phyloP scores from a whole-genome alignment of 1,139 yeast species.

The Suhomyces bolitotheri region DNA sequence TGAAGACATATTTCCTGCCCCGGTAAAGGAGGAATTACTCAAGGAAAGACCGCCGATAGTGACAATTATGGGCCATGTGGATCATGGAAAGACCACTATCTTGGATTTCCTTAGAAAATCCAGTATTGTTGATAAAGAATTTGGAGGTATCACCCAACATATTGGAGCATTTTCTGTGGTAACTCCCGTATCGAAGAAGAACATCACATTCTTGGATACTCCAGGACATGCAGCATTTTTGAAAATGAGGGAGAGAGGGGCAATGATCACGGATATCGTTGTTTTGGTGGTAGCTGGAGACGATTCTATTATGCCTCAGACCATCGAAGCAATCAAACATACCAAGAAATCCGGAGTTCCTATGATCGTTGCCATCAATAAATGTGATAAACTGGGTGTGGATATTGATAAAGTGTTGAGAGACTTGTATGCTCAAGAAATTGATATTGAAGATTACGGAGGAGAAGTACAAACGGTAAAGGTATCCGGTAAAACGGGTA shows the following conservation, averaged over 20 bases:
- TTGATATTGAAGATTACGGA: conserved; percentile 90
- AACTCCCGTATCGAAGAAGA: conserved; percentile 70
- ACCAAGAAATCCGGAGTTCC: conserved; percentile 84
- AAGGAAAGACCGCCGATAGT: conserved; percentile 88
- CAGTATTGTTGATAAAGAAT: conserved; percentile 78
- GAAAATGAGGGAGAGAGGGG: conserved; percentile 96
- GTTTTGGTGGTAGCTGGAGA: conserved; percentile 96
- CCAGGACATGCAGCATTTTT: conserved; percentile 98
- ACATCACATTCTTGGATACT: conserved; percentile 88
- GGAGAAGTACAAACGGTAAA: conserved; percentile 91
- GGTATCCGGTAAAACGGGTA: conserved; percentile 82
- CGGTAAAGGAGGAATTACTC: conserved; percentile 41
- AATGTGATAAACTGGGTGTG: conserved; percentile 80
- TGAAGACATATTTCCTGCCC: conserved; percentile 59
- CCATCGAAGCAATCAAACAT: conserved; percentile 92
- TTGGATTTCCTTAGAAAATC: conserved; percentile 83
- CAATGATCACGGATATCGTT: conserved; percentile 88
- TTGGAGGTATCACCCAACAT: conserved; percentile 97
- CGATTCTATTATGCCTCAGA: conserved; percentile 97
- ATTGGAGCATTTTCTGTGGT: conserved; percentile 93
- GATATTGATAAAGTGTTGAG: conserved; percentile 71
- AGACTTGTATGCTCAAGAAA: conserved; percentile 74
- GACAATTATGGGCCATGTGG: conserved; percentile 98
- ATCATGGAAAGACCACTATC: conserved; percentile 96
- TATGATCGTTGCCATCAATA: conserved; percentile 86